Base-by-base conservation (phyloP, 2,329 filamentous ascomycete species). In the Teratosphaeriaceae sp. region DNA sequence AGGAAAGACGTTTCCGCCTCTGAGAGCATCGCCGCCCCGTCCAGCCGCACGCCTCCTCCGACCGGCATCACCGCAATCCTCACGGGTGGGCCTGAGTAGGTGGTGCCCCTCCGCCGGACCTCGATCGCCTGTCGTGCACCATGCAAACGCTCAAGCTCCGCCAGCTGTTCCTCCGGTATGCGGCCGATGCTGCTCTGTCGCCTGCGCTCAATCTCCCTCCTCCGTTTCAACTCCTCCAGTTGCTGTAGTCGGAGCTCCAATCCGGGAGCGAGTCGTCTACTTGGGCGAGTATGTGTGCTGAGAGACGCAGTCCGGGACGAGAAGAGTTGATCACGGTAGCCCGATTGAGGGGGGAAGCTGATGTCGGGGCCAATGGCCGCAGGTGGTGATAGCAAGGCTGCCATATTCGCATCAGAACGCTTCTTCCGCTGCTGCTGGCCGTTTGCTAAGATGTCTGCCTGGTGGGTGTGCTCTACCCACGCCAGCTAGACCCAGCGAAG, bases 131-230 rank as follows among this genome's bases (percentile, higher is more conserved):
- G 44, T 18, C 43, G 26, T 52, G 75, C 74, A 11, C 19, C 18
- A 60, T 85, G 80, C 46, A 78, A 76, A 52, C 78, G 71, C 67
- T 88, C 83, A 55, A 88, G 75, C 57, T 80, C 73, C 53, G 79
- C 76, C 45, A 88, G 72, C 56, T 86, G 82, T 51, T 80, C 72
- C 63, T 86, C 80, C 55, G 83, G 74, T 42, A 88, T 78, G 47
- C 83, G 79, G 52, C 83, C 83, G 56, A 86, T 72, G 57, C 68
- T 65, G 39, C 76, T 73, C 8, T 48, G 46, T 26, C 43, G 42
- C 37, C 47, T 29, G 26, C 46, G 47, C 34, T 49, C 51, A 19
- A 46, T 49, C 65, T 54, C 63, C 44, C 76, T 48, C 52, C 51
- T 53, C 48, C 50, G 56, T 44, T 62, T 57, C 45, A 59, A 57